Percentiles rank a stretch among this genome's conserved stretches.
phyloP scores from a whole-genome alignment of 2,329 filamentous ascomycete species.

The Dendrostoma leiphaemia region DNA sequence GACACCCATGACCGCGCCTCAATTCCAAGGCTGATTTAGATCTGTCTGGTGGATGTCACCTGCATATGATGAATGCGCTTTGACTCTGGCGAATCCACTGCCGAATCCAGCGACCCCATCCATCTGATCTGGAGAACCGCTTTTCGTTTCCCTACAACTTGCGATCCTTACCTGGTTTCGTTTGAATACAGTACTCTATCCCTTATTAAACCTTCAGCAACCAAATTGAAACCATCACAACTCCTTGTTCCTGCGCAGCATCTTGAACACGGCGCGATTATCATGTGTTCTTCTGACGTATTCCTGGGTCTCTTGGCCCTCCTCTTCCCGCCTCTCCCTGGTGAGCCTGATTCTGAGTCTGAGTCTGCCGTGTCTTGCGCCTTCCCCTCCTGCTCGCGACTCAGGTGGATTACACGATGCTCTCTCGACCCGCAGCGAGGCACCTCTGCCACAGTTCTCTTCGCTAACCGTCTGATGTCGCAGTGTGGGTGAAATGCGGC shows the following conservation, averaged over 20 bases:
- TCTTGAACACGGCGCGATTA: constrained; percentile 10
- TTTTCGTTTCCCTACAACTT: neutral
- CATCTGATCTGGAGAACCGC: neutral
- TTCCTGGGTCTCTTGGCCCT: constrained; percentile 64
- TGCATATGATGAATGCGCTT: no score
- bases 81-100: no score
- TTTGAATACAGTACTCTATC: no score
- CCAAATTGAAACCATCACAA: neutral
- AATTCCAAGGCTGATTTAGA: no score
- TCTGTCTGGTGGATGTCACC: no score
- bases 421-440: no score
- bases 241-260: neutral
- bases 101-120: no score
- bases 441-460: no score
- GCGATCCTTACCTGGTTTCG: neutral
- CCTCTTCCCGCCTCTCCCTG: constrained; percentile 63
- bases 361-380: neutral
- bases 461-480: constrained; percentile 29
- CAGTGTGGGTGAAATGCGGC: constrained; percentile 95
- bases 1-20: no score
- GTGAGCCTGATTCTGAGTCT: constrained; percentile 49
- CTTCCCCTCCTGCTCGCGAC: neutral
- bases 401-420: neutral
- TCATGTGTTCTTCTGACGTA: constrained; percentile 60
- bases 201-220: no score